Percentiles rank a stretch among this genome's conserved stretches.
These are phyloP conservation scores for Penicillium italicum DNA, from an alignment of 2,329 filamentous ascomycete species.

Conservation along the genomic window DNA sequence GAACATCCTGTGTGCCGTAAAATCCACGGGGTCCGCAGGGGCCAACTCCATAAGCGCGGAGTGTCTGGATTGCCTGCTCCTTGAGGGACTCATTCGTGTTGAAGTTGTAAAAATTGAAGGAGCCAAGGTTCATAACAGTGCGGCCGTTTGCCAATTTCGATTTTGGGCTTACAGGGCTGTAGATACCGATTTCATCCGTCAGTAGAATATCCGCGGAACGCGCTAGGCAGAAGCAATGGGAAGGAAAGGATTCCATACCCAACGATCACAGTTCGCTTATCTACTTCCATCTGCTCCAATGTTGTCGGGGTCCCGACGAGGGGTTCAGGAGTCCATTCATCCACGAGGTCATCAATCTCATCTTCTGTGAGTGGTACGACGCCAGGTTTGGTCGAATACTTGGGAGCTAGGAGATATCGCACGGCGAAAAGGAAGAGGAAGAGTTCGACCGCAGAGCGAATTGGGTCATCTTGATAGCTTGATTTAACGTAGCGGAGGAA, in stretches of 20 bases:
- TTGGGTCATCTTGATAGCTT: conserved; percentile 95
- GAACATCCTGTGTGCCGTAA: conserved; percentile 96
- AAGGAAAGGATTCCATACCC: conserved; percentile 56
- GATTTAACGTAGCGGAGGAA: conserved; percentile 92
- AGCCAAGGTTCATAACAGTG: conserved; percentile 88
- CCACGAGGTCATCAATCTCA: conserved; percentile 95
- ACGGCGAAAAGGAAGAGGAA: conserved; percentile 94
- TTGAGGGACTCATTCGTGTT: conserved; percentile 88
- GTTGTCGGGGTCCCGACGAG: conserved; percentile 70
- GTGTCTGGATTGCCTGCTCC: conserved; percentile 88
- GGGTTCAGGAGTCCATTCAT: conserved; percentile 94
- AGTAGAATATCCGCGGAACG: conserved; percentile 2
- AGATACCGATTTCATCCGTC: conserved; percentile 10
- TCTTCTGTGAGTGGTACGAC: conserved; percentile 87
- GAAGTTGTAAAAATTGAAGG: conserved; percentile 98
- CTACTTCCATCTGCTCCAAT: conserved; percentile 76
- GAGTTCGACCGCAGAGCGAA: conserved; percentile 88
- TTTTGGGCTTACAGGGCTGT: conserved; percentile 81
- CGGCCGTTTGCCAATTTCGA: conserved; percentile 83
- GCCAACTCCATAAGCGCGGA: conserved; percentile 93
- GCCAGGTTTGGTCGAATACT: conserved; percentile 89
- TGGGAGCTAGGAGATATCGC: conserved; percentile 84
- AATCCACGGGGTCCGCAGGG: conserved; percentile 96
- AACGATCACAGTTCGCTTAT: conserved; percentile 81
- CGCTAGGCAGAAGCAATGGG: neutral